Conservation (phyloP, 257 asterid species). For the Leptodermis oblonga region DNA sequence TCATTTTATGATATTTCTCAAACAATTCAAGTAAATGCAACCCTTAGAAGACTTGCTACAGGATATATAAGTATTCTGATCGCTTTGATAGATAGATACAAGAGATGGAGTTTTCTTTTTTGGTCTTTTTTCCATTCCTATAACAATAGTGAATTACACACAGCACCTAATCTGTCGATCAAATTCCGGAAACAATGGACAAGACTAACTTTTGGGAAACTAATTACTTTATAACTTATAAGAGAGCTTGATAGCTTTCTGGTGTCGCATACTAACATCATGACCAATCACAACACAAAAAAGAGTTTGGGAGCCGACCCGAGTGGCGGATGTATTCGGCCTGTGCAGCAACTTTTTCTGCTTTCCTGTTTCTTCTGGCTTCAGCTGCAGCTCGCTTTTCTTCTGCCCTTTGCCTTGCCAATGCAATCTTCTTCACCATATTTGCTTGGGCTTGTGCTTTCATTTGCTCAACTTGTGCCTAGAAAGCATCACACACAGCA, state of each 20-base stretch:
- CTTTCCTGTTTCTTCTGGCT: constrained; percentile 57
- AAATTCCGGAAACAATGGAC: not conserved
- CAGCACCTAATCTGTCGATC: not conserved
- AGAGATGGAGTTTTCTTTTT: not conserved
- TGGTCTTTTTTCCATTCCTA: not conserved
- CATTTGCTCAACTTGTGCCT: constrained; percentile 74
- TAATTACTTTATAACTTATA: not conserved
- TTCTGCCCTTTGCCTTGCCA: constrained; percentile 86
- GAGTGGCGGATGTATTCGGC: constrained; percentile 78
- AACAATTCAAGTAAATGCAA: too few relatives aligned
- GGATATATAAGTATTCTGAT: not conserved
- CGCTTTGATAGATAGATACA: not conserved
- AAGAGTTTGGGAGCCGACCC: constrained; percentile 69
- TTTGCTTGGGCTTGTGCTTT: constrained; percentile 80
- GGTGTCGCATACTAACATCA: constrained; percentile 11
- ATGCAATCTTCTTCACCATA: constrained; percentile 79
- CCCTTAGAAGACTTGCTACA: too few relatives aligned
- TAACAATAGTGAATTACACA: not conserved
- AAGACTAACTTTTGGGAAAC: not conserved
- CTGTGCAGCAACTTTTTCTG: constrained; percentile 65
- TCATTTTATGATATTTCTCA: too few relatives aligned
- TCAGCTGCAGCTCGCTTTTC: constrained; percentile 73
- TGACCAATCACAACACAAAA: constrained; percentile 83
- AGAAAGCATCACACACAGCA: constrained; percentile 3
- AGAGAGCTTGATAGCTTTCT: not conserved